Conservation (phyloP, 306 rosid species). For the Herpetospermum pedunculosum region DNA sequence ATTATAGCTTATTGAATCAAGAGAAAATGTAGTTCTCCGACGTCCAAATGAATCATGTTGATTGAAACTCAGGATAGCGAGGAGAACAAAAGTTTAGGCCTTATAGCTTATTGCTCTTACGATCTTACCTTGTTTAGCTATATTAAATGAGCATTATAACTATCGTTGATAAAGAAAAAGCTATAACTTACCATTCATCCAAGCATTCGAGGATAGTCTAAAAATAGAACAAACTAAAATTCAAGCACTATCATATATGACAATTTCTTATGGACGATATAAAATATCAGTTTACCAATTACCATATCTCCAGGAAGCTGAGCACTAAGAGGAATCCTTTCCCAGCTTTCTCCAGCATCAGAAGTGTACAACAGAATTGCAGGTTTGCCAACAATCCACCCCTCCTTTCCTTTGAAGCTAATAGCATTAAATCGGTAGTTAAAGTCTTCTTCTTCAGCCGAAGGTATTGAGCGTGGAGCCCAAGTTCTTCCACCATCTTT, state of each 20-base stretch:
- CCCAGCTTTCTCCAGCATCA: conserved; percentile 88
- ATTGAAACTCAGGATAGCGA: conserved; percentile 6
- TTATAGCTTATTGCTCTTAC: background rate
- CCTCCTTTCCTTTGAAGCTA: conserved; percentile 88
- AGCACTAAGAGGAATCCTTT: conserved; percentile 75
- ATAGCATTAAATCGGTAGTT: conserved; percentile 85
- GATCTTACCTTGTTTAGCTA: background rate
- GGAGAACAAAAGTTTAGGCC: background rate
- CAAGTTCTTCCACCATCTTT: conserved; percentile 85
- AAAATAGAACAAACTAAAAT: background rate
- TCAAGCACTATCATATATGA: background rate
- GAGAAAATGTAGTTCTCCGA: background rate
- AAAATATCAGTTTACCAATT: conserved; percentile 34
- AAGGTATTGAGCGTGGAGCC: conserved; percentile 79
- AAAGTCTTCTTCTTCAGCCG: conserved; percentile 95
- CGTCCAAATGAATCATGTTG: background rate
- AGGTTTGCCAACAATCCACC: conserved; percentile 96
- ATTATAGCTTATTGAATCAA: too few species aligned
- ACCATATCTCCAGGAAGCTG: conserved; percentile 97
- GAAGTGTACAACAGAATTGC: conserved; percentile 75
- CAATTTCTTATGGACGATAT: background rate
- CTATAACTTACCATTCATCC: background rate
- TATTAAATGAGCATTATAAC: background rate
- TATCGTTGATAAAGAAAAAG: background rate
- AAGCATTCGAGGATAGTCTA: background rate